Base-by-base conservation (phyloP, 169 alveolate species). In the Cryptosporidium andersoni region DNA sequence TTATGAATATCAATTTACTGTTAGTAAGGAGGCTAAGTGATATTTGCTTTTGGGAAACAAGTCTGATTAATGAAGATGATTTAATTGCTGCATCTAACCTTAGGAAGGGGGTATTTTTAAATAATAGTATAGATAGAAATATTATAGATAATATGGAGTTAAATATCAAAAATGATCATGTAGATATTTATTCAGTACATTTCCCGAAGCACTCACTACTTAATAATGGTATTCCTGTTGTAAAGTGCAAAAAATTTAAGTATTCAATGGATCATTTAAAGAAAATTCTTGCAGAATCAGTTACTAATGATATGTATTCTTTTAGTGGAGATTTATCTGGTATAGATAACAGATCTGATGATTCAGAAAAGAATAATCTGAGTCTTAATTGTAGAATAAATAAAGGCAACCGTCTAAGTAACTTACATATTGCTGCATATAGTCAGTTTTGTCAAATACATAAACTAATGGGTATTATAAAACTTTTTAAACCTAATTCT, bases 191-290 rank as follows among this genome's bases (percentile, higher is more conserved):
- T 25, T 25, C 25, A 25, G 25, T 25, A 25, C 25, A 25, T 25
- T 25, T 25, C 25, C 25, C 25, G 25, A 25, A 25, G 25, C 25
- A 25, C 25, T 25, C 25, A 25, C 25, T 25, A 25, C 25, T 25
- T 25, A 25, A 25, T 25, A 25, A 25, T 25, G 25, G 25, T 25
- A 25, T 25, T 25, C 11, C 74, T 58, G 58, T 60, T 56, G 16
- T 74, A 74, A 68, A 74, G 39, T 74, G 85, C 47, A 56, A 68
- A 43, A 68, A 74, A 11, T 58, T 60, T 62, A 58, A 58, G 14
- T 74, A 45, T 45, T 66, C 55, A 37, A 56, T 63, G 9, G 9
- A 6, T 37, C 62, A 37, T 12, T 47, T 74, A 16, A 74, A 74
- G 58, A 49, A 52, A 14, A 74, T 25, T 52, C 63, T 74, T 43